phyloP scores from a whole-genome alignment of 1,139 yeast genomes.

The Yarrowia galli region DNA sequence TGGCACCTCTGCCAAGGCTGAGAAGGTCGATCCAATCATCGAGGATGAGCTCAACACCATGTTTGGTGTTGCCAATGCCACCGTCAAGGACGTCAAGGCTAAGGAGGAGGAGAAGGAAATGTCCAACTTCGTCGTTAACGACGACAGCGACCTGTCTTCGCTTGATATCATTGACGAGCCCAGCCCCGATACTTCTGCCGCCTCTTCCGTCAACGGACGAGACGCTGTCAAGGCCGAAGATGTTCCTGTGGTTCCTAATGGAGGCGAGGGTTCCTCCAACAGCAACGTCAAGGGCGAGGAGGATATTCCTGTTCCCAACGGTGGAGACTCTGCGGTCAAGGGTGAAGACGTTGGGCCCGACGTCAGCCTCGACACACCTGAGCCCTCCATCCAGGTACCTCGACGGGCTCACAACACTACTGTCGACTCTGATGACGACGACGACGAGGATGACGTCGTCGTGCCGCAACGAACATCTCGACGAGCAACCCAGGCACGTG shows the following conservation, averaged over 20 bases:
- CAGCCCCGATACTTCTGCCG: slow-evolving; percentile 25
- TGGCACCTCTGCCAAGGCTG: not conserved
- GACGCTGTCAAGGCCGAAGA: slow-evolving; percentile 17
- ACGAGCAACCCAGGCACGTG: not conserved
- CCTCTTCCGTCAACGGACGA: slow-evolving; percentile 20
- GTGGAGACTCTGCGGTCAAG: not conserved
- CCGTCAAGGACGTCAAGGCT: not conserved
- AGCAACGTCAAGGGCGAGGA: not conserved
- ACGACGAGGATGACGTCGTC: not conserved
- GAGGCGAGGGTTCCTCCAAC: not conserved
- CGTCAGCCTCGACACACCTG: slow-evolving; percentile 7
- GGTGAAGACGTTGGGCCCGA: slow-evolving; percentile 6
- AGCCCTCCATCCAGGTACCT: slow-evolving; percentile 14
- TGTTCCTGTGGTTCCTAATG: not conserved
- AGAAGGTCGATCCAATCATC: slow-evolving; percentile 1
- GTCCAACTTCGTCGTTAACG: slow-evolving; percentile 2
- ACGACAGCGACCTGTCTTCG: slow-evolving; percentile 14
- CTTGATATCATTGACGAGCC: slow-evolving; percentile 21
- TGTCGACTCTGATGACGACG: not conserved
- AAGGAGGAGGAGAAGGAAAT: slow-evolving; percentile 5
- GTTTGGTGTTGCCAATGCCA: not conserved
- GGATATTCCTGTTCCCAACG: not conserved
- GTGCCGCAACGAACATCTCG: not conserved
- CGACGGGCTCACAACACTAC: slow-evolving; percentile 1
- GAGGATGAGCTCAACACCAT: not conserved